Conservation (phyloP, 352 stramenopile genomes). For the Globisporangium radiosum region DNA sequence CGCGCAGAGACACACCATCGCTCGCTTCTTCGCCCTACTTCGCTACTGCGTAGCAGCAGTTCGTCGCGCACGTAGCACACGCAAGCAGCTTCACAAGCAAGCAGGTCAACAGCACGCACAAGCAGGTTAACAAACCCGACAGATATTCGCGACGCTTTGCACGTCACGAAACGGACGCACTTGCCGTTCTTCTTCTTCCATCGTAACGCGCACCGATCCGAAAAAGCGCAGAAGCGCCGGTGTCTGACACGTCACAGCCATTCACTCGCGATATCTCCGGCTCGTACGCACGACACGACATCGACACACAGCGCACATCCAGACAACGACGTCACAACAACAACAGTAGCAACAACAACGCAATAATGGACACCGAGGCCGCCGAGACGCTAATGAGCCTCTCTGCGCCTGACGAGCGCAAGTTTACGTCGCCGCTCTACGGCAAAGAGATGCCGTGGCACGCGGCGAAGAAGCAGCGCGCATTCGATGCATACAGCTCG, state of each 20-base stretch:
- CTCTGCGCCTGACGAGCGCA: conserved; percentile 65
- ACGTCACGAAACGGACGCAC: too few species aligned
- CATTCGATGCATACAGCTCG: conserved; percentile 11
- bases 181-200: too few species aligned
- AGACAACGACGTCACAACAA: not conserved
- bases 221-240: conserved; percentile 10
- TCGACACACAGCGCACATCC: not conserved
- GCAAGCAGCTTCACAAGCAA: too few species aligned
- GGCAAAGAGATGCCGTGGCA: conserved; percentile 51
- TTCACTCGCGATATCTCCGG: not conserved
- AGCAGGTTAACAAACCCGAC: too few species aligned
- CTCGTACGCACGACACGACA: not conserved
- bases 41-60: too few species aligned
- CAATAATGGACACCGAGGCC: conserved; percentile 67
- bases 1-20: too few species aligned
- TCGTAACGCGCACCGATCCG: not conserved
- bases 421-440: conserved; percentile 56
- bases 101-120: too few species aligned
- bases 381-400: conserved; percentile 79
- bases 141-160: too few species aligned
- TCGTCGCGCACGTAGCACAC: too few species aligned
- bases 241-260: conserved; percentile 10
- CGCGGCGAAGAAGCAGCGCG: conserved; percentile 14
- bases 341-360: not conserved
- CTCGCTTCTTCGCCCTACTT: too few species aligned